Conservation (phyloP, 352 stramenopile species). For the Peronospora destructor region DNA sequence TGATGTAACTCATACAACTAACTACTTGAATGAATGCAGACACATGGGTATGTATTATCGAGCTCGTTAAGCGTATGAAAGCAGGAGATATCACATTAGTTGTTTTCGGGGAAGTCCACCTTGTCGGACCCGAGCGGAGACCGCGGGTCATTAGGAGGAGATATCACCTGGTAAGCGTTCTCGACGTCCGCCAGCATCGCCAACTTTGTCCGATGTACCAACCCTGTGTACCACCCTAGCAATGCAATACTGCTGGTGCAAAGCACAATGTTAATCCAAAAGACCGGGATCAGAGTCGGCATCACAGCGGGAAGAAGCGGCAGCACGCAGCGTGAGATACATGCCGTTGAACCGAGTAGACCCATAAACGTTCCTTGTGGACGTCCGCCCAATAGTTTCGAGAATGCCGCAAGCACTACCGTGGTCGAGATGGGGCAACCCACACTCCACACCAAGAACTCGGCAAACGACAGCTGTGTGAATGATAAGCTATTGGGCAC, state of each 20-base stretch:
- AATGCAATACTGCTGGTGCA: slow-evolving; percentile 44
- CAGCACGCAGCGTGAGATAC: slow-evolving; percentile 59
- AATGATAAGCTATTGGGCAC: slow-evolving; percentile 37
- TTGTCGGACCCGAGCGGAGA: slow-evolving; percentile 37
- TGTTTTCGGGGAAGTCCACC: slow-evolving; percentile 16
- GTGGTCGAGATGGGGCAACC: slow-evolving; percentile 68
- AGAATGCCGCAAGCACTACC: slow-evolving; percentile 62
- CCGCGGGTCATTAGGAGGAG: slow-evolving; percentile 24
- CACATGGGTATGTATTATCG: neutral
- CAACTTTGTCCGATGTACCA: slow-evolving; percentile 44
- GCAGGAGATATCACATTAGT: slow-evolving; percentile 1
- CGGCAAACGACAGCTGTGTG: slow-evolving; percentile 34
- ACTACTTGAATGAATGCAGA: too few relatives aligned
- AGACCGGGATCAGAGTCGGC: slow-evolving; percentile 49
- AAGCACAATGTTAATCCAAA: slow-evolving; percentile 60
- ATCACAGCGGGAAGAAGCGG: slow-evolving; percentile 54
- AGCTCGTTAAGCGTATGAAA: neutral
- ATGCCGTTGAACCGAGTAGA: slow-evolving; percentile 53
- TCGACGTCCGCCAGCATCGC: slow-evolving; percentile 39
- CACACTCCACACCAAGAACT: slow-evolving; percentile 71
- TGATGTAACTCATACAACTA: too few relatives aligned
- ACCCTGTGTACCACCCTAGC: slow-evolving; percentile 52
- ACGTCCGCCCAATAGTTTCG: slow-evolving; percentile 53
- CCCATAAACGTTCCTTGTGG: slow-evolving; percentile 72
- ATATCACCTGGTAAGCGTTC: slow-evolving; percentile 20